phyloP scores from a whole-genome alignment of 2,329 filamentous ascomycete genomes.

The Aspergillus floridensis region DNA sequence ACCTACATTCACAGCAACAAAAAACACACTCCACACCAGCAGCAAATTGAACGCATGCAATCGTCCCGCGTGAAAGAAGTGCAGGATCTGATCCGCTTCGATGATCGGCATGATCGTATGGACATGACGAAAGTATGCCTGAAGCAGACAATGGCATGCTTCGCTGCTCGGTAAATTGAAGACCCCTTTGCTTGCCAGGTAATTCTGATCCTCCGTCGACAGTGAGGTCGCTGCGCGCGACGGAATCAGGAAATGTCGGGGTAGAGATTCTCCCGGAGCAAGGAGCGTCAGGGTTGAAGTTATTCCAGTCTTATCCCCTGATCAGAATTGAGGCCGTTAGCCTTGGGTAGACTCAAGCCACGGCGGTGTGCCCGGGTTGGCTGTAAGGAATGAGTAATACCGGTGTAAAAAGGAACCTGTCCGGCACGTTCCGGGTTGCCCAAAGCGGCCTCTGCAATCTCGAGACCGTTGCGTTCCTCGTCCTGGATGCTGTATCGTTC shows the following conservation, averaged over 20 bases:
- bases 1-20: slow-evolving; percentile 35
- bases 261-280: slow-evolving; percentile 18
- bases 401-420: slow-evolving; percentile 27
- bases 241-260: slow-evolving; percentile 22
- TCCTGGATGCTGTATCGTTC: slow-evolving; percentile 14
- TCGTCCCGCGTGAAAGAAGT: slow-evolving; percentile 26
- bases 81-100: slow-evolving; percentile 31
- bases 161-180: slow-evolving; percentile 32
- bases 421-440: slow-evolving; percentile 16
- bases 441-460: slow-evolving; percentile 26
- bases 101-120: slow-evolving; percentile 40
- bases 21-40: slow-evolving; percentile 43
- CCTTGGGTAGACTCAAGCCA: no score
- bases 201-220: slow-evolving; percentile 20
- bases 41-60: slow-evolving; percentile 34
- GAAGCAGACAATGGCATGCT: slow-evolving; percentile 32
- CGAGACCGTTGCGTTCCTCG: slow-evolving; percentile 24
- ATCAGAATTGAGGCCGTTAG: no score
- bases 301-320: slow-evolving; percentile 24
- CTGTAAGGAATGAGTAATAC: slow-evolving; percentile 7
- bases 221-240: slow-evolving; percentile 12
- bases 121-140: slow-evolving; percentile 39
- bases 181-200: slow-evolving; percentile 34
- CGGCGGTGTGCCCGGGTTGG: background rate
- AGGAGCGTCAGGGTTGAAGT: slow-evolving; percentile 22